Base-by-base conservation (phyloP, 768 basidiomycete genomes). In the Xanthoconium purpureum region DNA sequence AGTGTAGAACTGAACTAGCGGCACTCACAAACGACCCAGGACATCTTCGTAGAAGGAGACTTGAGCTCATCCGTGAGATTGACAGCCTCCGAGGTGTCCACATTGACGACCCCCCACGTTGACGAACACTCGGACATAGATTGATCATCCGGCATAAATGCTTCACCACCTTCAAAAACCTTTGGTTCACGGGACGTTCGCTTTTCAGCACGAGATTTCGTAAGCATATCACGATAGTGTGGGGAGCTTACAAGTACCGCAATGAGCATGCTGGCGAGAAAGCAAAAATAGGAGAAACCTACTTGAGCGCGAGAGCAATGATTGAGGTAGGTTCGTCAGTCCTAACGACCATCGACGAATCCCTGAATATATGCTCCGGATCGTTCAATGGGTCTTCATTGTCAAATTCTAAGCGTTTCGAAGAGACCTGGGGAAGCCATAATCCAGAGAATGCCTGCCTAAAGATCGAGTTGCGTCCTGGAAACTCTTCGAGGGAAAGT, bases 261-360 rank as follows among this genome's bases (percentile, higher is more conserved):
- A 38, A 14, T 66, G 30, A 65, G 58, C 9, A 36, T 51, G 45
- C 54, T n/a, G 17, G 18, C 43, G 38, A 32, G 15, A 47, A 40
- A 3, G 33, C 20, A 38, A 51, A 18, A 18, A 20, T n/a, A 32
- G 14, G 47, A 49, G 15, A 42, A 9, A 73, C 84, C 64, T 65
- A 93, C 92, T 89, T 91, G 47, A 99, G 74, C 6, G 94, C 92
- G 54, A 98, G 85, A 8, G 97, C 95, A 60, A 98, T 94, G 66
- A 98, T 97, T 17, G 96, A 98, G 0, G 95, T 97, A 3, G 96
- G 97, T 67, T 99, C 97, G 69, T 98, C 94, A 18, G 94, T 94
- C 18, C 96, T 83, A 18, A 99, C 89, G 49, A 98, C 87, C 84
- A 98, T 95, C 3, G 89, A 87, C 15, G 92, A 94, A 66, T 96